These are phyloP conservation scores for Haematococcus sp. DNA, from an alignment of 139 green algal species.

Conservation along the genomic window DNA sequence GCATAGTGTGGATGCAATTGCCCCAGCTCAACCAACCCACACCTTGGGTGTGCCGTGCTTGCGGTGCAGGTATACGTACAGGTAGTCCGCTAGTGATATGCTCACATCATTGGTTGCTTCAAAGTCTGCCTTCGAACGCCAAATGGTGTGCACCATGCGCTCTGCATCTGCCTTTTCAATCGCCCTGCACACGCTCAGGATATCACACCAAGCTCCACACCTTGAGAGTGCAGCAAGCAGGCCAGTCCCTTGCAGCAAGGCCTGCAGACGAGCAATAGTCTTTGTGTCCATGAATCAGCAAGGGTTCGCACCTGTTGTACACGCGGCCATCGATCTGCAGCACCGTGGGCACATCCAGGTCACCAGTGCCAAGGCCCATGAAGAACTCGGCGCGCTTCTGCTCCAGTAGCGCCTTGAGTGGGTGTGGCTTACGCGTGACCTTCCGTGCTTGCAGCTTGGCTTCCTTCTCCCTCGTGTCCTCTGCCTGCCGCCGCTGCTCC, in stretches of 20 bases:
- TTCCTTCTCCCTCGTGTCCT: neutral
- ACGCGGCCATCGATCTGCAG: conserved; percentile 26
- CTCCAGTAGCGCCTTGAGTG: conserved; percentile 14
- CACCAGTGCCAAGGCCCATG: conserved; percentile 13
- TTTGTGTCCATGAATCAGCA: too few relatives aligned
- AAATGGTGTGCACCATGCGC: conserved; percentile 19
- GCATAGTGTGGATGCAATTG: too few relatives aligned
- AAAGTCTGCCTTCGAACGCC: conserved; percentile 29
- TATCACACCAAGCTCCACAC: neutral
- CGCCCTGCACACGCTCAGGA: too few relatives aligned
- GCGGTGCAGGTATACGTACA: conserved; percentile 19
- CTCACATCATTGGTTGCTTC: conserved; percentile 1
- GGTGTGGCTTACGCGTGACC: conserved; percentile 18
- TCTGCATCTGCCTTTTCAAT: conserved; percentile 35
- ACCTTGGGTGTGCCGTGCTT: conserved; percentile 22
- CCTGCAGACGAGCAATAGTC: too few relatives aligned
- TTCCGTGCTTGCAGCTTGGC: conserved; percentile 13
- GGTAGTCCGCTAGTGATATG: conserved; percentile 23
- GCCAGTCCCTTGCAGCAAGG: too few relatives aligned
- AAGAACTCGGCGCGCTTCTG: conserved; percentile 28
- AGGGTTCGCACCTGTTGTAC: conserved; percentile 4
- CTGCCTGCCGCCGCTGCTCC: conserved; percentile 8
- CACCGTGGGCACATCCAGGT: conserved; percentile 9
- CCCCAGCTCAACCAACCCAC: too few relatives aligned
- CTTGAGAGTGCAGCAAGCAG: neutral